Conservation (phyloP, 1,284 basidiomycete species). For the Apiotrichum domesticum region DNA sequence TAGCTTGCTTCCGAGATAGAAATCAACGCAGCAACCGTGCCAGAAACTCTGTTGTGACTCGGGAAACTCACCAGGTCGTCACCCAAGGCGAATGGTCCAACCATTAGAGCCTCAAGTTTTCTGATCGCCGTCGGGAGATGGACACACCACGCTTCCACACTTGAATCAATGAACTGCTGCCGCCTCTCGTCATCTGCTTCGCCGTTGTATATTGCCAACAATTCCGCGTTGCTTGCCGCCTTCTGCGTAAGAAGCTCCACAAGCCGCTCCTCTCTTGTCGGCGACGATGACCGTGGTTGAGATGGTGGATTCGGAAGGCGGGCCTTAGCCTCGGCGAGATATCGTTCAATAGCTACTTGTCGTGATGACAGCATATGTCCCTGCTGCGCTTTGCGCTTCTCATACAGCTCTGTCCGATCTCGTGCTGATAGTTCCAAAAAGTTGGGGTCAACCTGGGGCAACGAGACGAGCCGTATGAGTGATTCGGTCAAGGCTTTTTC, state of each 20-base stretch:
- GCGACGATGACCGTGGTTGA: constrained; percentile 13
- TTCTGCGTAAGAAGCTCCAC: constrained; percentile 48
- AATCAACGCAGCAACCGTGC: too few relatives aligned
- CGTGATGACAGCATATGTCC: constrained; percentile 51
- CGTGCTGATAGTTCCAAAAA: constrained; percentile 47
- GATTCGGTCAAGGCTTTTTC: not conserved
- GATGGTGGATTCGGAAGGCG: not conserved
- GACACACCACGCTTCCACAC: constrained; percentile 49
- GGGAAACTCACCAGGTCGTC: constrained; percentile 42
- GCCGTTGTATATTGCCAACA: constrained; percentile 44
- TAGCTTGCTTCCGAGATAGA: not conserved
- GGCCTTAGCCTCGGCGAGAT: constrained; percentile 47
- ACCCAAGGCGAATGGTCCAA: constrained; percentile 68
- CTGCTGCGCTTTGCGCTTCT: constrained; percentile 35
- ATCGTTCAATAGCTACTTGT: constrained; percentile 54
- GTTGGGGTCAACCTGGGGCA: constrained; percentile 50
- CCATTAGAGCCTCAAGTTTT: constrained; percentile 56
- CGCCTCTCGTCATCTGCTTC: constrained; percentile 27
- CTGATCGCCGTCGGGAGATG: constrained; percentile 50
- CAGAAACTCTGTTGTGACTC: too few relatives aligned
- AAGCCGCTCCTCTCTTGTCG: constrained; percentile 8
- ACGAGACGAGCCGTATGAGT: constrained; percentile 63
- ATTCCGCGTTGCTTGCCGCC: constrained; percentile 35
- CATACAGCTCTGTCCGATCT: constrained; percentile 38
- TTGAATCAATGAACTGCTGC: constrained; percentile 44